Evolutionary conservation across 768 basidiomycete species (phyloP), one percentile per base, ranked within the genome.

Genomic region (Tricholoma flavovirens): DNA sequence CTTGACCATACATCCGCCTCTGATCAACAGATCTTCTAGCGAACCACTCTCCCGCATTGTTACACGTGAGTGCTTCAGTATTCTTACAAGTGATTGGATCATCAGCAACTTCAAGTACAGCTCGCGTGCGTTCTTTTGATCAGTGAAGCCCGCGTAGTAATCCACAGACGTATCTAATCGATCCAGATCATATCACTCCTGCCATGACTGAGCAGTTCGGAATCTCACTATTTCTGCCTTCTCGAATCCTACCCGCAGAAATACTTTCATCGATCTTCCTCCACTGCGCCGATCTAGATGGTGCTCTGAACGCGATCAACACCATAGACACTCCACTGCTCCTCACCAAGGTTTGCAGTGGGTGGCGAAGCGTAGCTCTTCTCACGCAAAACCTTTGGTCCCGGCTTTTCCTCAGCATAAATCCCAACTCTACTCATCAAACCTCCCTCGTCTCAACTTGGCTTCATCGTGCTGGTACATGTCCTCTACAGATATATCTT

Each of bases 211-310:
- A 52, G 29, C 53, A 56, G 52, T 35, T 12, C 4, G 46, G 29
- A 42, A n/a, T 26, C 33, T 36, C 33, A 36, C 10, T 49, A 48
- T 55, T 59, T 52, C 45, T 53, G 45, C 58, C 56, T 36, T 32
- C 56, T 15, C 50, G 42, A 53, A 30, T 42, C 11, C 54, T 76
- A 43, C 75, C 75, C 24, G 66, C 69, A 51, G 75, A 76, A 64
- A 66, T 75, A 22, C 59, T 76, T 21, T 76, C 75, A 21, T 71
- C 74, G 58, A 74, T 76, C 55, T 76, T 76, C 58, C 65, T 75
- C n/a, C 67, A 72, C 38, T 72, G 71, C 59, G 67, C 70, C 22
- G 69, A 71, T 55, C 58, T 61, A 55, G 57, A 61, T 15, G 70
- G 70, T 30, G 64, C 59, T 49, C 65, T 75, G 60, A 72, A 71